These are phyloP conservation scores for Phytopythium helicoides DNA, from an alignment of 352 stramenopile genomes.

Conservation along the genomic window DNA sequence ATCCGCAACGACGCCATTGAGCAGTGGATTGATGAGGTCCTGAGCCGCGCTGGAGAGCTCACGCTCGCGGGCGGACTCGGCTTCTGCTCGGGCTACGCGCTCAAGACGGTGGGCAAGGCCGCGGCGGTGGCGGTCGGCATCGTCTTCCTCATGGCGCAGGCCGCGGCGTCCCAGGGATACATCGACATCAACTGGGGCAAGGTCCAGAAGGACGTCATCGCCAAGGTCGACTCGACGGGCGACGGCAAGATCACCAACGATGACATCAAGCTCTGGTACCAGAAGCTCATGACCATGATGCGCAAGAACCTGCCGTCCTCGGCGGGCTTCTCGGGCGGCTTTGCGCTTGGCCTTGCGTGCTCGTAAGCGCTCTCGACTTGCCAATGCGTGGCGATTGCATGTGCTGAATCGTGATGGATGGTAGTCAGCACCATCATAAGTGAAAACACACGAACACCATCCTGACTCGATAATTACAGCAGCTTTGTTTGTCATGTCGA, in stretches of 20 bases:
- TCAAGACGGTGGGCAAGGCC: slow-evolving; percentile 82
- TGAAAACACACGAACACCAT: too few species aligned
- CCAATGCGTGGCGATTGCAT: background rate
- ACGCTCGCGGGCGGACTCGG: slow-evolving; percentile 65
- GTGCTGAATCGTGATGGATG: too few species aligned
- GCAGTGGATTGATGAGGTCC: slow-evolving; percentile 60
- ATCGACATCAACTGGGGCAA: slow-evolving; percentile 91
- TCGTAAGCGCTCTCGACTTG: slow-evolving; percentile 22
- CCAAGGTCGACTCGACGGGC: slow-evolving; percentile 75
- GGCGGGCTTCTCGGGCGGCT: slow-evolving; percentile 70
- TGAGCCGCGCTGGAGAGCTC: slow-evolving; percentile 64
- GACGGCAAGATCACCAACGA: slow-evolving; percentile 85
- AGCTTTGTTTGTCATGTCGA: background rate
- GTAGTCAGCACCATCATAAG: too few species aligned
- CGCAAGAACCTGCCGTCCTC: slow-evolving; percentile 86
- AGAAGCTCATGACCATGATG: slow-evolving; percentile 64
- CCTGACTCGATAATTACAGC: slow-evolving; percentile 1
- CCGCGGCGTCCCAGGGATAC: slow-evolving; percentile 83
- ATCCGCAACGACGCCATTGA: slow-evolving; percentile 46
- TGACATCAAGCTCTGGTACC: slow-evolving; percentile 77
- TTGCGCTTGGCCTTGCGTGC: slow-evolving; percentile 68
- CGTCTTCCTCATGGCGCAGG: slow-evolving; percentile 75
- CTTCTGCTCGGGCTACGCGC: slow-evolving; percentile 83
- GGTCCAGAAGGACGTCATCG: slow-evolving; percentile 84
- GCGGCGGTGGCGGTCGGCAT: slow-evolving; percentile 71